Percentiles rank a stretch among this genome's conserved stretches.
phyloP scores from a whole-genome alignment of 2,329 filamentous ascomycete species.

The Epicoccum sorghinum region DNA sequence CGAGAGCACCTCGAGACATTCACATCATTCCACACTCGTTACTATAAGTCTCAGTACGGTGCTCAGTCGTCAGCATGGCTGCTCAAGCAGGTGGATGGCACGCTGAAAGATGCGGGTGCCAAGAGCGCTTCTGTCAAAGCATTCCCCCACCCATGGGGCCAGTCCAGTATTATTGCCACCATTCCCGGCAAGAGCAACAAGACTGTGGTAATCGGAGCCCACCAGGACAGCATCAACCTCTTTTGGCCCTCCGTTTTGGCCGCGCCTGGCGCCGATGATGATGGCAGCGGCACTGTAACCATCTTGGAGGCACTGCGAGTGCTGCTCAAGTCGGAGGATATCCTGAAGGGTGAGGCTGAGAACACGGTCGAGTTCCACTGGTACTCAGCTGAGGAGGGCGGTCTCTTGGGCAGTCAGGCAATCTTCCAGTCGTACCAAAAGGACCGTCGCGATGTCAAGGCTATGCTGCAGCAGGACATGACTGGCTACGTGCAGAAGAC shows the following conservation, averaged over 20 bases:
- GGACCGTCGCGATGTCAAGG: slow-evolving; percentile 76
- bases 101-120: slow-evolving; percentile 74
- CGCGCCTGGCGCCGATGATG: slow-evolving; percentile 93
- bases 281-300: slow-evolving; percentile 90
- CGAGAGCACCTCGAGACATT: slow-evolving; percentile 77
- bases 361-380: slow-evolving; percentile 98
- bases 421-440: slow-evolving; percentile 85
- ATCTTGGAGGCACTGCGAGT: slow-evolving; percentile 90
- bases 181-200: slow-evolving; percentile 85
- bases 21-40: slow-evolving; percentile 79
- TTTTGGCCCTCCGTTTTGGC: slow-evolving; percentile 83
- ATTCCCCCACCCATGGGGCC: slow-evolving; percentile 85
- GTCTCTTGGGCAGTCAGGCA: slow-evolving; percentile 84
- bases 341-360: slow-evolving; percentile 71
- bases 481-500: slow-evolving; percentile 81
- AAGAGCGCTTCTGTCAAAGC: slow-evolving; percentile 71
- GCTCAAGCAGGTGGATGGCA: slow-evolving; percentile 72
- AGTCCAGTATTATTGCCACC: slow-evolving; percentile 88
- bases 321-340: slow-evolving; percentile 73
- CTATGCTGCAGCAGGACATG: slow-evolving; percentile 99
- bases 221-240: slow-evolving; percentile 84
- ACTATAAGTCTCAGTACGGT: slow-evolving; percentile 80
- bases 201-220: slow-evolving; percentile 87
- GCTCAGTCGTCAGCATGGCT: slow-evolving; percentile 89
- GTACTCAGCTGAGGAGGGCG: slow-evolving; percentile 91